Percentiles rank a stretch among this genome's conserved stretches.
Evolutionary conservation across 495 filamentous ascomycete genomes (phyloP).

Genomic region (Hypomontagnella monticulosa): DNA sequence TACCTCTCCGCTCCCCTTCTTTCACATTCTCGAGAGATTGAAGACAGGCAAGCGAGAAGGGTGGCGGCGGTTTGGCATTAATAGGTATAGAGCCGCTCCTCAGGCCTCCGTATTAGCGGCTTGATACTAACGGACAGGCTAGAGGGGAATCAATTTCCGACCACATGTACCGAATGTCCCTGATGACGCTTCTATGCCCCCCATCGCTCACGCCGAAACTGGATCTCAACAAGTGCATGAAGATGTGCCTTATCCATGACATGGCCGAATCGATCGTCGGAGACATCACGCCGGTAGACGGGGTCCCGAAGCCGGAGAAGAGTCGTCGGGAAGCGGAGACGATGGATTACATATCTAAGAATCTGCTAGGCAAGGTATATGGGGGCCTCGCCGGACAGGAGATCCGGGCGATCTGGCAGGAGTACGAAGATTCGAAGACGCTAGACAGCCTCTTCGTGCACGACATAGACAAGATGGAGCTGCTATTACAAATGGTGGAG

Average conservation of each 20-base stretch:
- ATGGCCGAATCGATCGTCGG: constrained; percentile 96
- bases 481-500: constrained; percentile 94
- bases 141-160: constrained; percentile 88
- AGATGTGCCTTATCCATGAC: constrained; percentile 95
- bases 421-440: constrained; percentile 90
- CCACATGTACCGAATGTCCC: constrained; percentile 99
- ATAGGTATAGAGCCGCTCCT: constrained; percentile 52
- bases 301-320: constrained; percentile 78
- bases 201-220: constrained; percentile 71
- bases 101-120: background rate
- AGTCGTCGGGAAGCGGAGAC: constrained; percentile 82
- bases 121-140: constrained; percentile 11
- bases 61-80: constrained; percentile 88
- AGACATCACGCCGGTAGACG: constrained; percentile 93
- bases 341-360: constrained; percentile 85
- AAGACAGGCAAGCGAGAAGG: constrained; percentile 97
- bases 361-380: constrained; percentile 76
- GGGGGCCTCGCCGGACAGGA: constrained; percentile 71
- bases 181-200: constrained; percentile 95
- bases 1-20: constrained; percentile 83
- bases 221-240: constrained; percentile 84
- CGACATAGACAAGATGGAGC: constrained; percentile 96
- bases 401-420: constrained; percentile 83
- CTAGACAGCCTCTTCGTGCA: constrained; percentile 89
- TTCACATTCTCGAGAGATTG: constrained; percentile 89